Base-by-base conservation (phyloP, 2,329 filamentous ascomycete genomes). In the Fusarium abutilonis region DNA sequence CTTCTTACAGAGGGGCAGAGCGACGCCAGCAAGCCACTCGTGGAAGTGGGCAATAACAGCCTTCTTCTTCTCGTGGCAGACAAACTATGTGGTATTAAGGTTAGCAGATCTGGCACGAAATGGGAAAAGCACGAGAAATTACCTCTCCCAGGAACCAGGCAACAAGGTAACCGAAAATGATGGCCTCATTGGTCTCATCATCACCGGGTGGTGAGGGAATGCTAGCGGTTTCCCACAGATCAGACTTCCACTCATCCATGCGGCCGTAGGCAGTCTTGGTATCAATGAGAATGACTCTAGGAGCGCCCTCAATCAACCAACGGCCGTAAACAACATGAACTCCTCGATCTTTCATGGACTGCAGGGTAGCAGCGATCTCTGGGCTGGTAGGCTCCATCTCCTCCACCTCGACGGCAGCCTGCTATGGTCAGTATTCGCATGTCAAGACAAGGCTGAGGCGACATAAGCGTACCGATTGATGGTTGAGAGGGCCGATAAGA, bases 121-220 rank as follows among this genome's bases (percentile, higher is more conserved):
- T 29, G 23, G 38, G 40, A 36, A 50, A 40, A 41, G 29, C 46
- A 32, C 29, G 40, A 36, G 11, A 26, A 34, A 83, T 72, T 81
- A 96, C 93, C 87, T 98, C 95, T 79, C 95, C 95, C 64, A 99
- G 81, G 78, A 98, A 98, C 95, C 95, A 99, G 29, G 95, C 93
- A 40, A 98, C 92, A 56, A 99, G 80, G 74, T 99, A 99, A 47
- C 95, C 95, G 80, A 98, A 98, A 38, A 98, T 92, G 74, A 98
- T 95, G 36, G 95, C 90, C 78, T 98, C 95, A 74, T 97, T 98
- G 51, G 95, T 97, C 82, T 99, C 95, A 48, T 93, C 89, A 73
- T 99, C 95, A 63, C 88, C 88, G 8, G 91, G 89, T 10, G 95
- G 95, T 13, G 93, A 92, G n/a, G 95, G 95, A 70, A 99, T 98